Evolutionary conservation across 768 basidiomycete species (phyloP).

Genomic region (Mrakia gelida): DNA sequence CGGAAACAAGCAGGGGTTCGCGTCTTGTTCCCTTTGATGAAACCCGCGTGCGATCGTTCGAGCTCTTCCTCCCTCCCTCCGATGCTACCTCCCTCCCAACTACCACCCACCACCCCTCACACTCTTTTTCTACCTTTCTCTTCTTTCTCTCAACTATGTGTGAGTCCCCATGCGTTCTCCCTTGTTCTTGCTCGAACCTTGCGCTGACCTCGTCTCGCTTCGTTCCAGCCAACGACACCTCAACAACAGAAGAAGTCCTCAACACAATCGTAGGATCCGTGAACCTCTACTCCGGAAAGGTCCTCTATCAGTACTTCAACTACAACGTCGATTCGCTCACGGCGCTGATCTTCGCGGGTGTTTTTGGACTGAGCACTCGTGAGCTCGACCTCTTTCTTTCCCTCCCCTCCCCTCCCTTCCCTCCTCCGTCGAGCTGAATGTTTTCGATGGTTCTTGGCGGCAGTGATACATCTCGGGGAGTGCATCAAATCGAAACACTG

Average conservation of each 20-base stretch:
- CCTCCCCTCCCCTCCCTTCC: neutral
- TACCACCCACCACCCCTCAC: neutral
- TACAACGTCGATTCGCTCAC: conserved; percentile 2
- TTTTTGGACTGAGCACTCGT: neutral
- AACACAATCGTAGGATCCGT: neutral
- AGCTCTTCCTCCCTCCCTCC: neutral
- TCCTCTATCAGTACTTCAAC: neutral
- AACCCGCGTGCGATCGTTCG: neutral
- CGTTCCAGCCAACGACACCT: neutral
- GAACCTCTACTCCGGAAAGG: neutral
- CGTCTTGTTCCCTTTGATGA: neutral
- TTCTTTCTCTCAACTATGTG: neutral
- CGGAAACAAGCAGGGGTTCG: neutral
- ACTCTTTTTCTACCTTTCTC: neutral
- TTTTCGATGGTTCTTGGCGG: neutral
- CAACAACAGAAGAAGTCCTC: neutral
- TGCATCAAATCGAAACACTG: conserved; percentile 8
- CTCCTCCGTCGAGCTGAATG: neutral
- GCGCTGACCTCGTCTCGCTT: neutral
- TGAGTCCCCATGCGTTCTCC: too few species aligned
- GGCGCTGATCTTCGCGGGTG: neutral
- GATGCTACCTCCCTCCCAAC: neutral
- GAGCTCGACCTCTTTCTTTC: neutral
- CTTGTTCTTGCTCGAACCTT: neutral
- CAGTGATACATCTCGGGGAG: conserved; percentile 8